A percentile compares a stretch with the other conserved stretches of the same genome.
Evolutionary conservation across 2,329 filamentous ascomycete genomes (phyloP).

Genomic region (Trichoderma koningiopsis): DNA sequence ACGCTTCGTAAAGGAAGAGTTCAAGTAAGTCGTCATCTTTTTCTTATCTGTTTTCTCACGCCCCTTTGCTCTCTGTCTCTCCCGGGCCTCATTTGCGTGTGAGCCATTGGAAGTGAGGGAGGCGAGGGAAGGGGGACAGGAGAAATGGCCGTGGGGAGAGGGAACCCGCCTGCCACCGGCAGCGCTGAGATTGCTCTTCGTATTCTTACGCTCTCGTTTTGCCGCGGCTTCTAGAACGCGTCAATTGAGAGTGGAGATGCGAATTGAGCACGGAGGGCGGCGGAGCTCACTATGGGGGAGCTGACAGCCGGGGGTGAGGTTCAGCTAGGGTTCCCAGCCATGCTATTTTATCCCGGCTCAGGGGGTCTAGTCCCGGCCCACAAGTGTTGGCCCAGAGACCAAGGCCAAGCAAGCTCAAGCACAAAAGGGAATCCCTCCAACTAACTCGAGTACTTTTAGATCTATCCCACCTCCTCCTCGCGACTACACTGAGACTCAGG

Average conservation of each 20-base stretch:
- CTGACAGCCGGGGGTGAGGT: constrained; percentile 21
- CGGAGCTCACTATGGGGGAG: constrained; percentile 21
- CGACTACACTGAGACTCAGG: constrained; percentile 63
- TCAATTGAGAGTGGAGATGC: constrained; percentile 17
- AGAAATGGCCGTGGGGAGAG: neutral
- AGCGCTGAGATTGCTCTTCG: constrained; percentile 17
- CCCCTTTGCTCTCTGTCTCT: neutral
- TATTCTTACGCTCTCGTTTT: constrained; percentile 11
- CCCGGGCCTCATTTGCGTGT: neutral
- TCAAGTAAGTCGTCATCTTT: constrained; percentile 49
- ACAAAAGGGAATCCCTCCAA: constrained; percentile 33
- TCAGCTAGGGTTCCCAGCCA: constrained; percentile 27
- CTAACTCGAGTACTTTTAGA: constrained; percentile 33
- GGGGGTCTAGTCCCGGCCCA: constrained; percentile 27
- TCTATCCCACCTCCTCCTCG: constrained; percentile 37
- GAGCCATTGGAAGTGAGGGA: neutral
- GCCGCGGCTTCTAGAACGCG: constrained; percentile 25
- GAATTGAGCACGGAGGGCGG: constrained; percentile 15
- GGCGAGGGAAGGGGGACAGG: neutral
- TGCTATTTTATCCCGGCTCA: constrained; percentile 29
- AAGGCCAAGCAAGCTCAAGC: constrained; percentile 28
- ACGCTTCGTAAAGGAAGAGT: constrained; percentile 53
- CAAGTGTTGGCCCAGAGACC: constrained; percentile 34
- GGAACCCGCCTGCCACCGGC: neutral
- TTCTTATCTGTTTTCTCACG: neutral